Base-by-base conservation (phyloP, 148 eudicot genomes). In the Camellia japonica region DNA sequence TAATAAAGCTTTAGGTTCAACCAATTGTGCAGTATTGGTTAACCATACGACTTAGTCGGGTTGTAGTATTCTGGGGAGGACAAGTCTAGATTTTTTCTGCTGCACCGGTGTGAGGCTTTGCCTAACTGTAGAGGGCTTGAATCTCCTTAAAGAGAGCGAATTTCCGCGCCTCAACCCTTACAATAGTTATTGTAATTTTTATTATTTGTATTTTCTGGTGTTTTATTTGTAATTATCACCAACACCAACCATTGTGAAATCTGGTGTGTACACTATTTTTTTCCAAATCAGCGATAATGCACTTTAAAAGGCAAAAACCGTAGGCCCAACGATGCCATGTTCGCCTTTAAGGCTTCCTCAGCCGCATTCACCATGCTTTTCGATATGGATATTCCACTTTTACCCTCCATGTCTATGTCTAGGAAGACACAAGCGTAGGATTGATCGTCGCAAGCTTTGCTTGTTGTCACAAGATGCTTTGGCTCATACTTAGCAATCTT, bases 301-400 rank as follows among this genome's bases (percentile, higher is more conserved):
- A 79, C 79, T 7, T 56, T 49, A 8, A 46, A 46, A 3, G 85
- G 85, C 47, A 75, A 56, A 10, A 74, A 76, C 47, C 60, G 30
- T 4, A 59, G 75, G 2, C 82, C 85, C 60, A 75, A 51, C 2
- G 69, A 38, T 52, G 72, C 66, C 68, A 63, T 62, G 65, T 79
- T 79, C 38, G 74, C 42, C 52, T 58, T 75, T 19, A 75, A 47
- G 7, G 77, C 80, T 51, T 79, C 68, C 44, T 77, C 79, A 0
- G 82, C 79, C 7, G 74, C 82, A 23, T 23, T 38, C 15, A 82
- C 58, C 4, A 78, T 23, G 67, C 55, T 71, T 56, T 67, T 82
- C 44, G 85, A 78, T 42, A 82, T 63, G 30, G 73, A 56, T 11
- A 78, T 62, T 42, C 85, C 78, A 2, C n/a, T 20, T n/a, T 78